Percentiles rank a stretch among this genome's conserved stretches.
Conservation (phyloP, 805 yeast species). For the Nakazawaea wyomingensis region DNA sequence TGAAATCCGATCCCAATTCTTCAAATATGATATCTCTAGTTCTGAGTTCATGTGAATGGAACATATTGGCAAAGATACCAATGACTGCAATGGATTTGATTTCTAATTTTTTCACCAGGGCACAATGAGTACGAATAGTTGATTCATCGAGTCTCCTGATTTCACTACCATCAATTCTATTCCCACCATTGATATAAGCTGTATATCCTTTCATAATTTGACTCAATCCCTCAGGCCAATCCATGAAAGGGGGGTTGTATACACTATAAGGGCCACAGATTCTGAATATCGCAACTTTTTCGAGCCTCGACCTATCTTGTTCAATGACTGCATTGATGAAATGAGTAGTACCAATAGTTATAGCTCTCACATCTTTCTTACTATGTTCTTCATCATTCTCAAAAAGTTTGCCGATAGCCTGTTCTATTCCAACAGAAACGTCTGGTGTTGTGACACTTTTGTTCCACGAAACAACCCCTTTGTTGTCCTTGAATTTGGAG, state of each 20-base stretch:
- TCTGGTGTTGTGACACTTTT: conserved; percentile 39
- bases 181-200: conserved; percentile 35
- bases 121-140: conserved; percentile 25
- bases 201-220: conserved; percentile 29
- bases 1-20: conserved; percentile 23
- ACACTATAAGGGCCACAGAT: conserved; percentile 38
- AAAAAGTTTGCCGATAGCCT: conserved; percentile 31
- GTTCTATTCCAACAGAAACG: conserved; percentile 36
- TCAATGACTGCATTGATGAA: conserved; percentile 47
- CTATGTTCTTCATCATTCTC: conserved; percentile 15
- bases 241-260: conserved; percentile 35
- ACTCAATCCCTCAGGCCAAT: conserved; percentile 35
- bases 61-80: conserved; percentile 36
- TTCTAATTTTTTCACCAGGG: conserved; percentile 27
- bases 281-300: conserved; percentile 39
- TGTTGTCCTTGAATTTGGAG: conserved; percentile 16
- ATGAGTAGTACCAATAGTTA: conserved; percentile 49
- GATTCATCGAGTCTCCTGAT: conserved; percentile 28
- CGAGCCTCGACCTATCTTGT: conserved; percentile 35
- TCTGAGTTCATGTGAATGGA: conserved; percentile 30
- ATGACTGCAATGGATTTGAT: conserved; percentile 33
- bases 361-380: conserved; percentile 28
- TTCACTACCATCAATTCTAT: conserved; percentile 34
- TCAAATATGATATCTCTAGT: conserved; percentile 28
- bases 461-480: conserved; percentile 36